These are phyloP conservation scores for Sphagnum tenellum DNA, from an alignment of 225 moss, liverwort and hornwort genomes.

Conservation along the genomic window DNA sequence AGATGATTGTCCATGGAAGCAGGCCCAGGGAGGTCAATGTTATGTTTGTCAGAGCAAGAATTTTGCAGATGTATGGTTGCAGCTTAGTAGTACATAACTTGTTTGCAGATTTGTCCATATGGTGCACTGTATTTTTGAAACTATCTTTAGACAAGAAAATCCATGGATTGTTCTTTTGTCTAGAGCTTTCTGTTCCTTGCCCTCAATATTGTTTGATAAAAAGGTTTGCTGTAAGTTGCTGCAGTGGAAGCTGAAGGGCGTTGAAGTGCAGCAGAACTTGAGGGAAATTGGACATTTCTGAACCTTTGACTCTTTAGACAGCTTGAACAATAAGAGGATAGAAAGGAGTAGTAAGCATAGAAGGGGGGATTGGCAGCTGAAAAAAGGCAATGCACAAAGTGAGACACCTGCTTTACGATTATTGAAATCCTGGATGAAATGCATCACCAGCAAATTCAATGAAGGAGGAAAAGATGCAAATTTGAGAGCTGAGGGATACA, in stretches of 20 bases:
- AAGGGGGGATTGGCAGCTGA: slow-evolving; percentile 3
- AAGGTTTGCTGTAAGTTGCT: background rate
- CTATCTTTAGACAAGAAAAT: background rate
- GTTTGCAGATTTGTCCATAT: background rate
- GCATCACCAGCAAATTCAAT: background rate
- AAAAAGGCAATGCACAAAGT: slow-evolving; percentile 2
- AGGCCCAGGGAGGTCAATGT: background rate
- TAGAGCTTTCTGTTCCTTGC: background rate
- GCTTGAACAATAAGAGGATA: slow-evolving; percentile 2
- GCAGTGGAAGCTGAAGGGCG: background rate
- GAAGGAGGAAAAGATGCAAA: slow-evolving; percentile 3
- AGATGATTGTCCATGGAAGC: slow-evolving; percentile 2
- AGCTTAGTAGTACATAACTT: background rate
- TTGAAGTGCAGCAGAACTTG: background rate
- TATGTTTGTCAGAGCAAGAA: background rate
- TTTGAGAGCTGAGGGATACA: background rate
- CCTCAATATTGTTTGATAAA: background rate
- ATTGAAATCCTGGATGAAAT: background rate
- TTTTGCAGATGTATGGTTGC: background rate
- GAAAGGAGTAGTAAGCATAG: slow-evolving; percentile 1
- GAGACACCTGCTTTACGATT: background rate
- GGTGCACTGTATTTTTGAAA: background rate
- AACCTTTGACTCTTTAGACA: slow-evolving; percentile 2
- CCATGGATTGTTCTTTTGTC: background rate
- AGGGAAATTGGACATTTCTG: slow-evolving; percentile 1